Evolutionary conservation across 1,139 yeast genomes (phyloP), one percentile per base, ranked within the genome.

Genomic region (Scheffersomyces insectosa): DNA sequence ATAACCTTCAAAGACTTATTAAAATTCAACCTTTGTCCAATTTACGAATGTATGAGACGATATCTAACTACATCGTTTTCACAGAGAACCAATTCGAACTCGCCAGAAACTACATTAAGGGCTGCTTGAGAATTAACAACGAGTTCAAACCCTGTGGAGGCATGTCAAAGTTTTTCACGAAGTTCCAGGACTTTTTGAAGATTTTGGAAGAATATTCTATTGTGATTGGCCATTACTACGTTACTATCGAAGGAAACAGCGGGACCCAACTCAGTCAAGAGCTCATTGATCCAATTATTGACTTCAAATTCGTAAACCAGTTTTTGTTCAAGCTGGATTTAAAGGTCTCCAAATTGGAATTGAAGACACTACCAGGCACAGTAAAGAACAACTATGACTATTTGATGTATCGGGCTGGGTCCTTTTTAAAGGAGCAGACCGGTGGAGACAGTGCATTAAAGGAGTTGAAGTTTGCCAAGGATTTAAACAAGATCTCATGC

Each of bases 121-220:
- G 73, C 48, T 88, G 96, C 58, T 67, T 88, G 41, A 79, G 85
- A 50, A 77, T 77, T 38, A 88, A 88, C 59, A 85, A 87, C 54
- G 96, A 86, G 44, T 75, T 71, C 50, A 66, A 68, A 36, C 60
- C 57, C 4, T 86, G 95, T 61, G 80, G 82, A 28, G 62, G 57
- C 23, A 55, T 70, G 28, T 74, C 85, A 7, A 79, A 81, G 51
- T 66, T 76, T 37, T 66, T 59, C 42, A 60, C 70, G 28, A 64
- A 63, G 43, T 65, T 65, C 47, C 65, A 61, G 35, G 56, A 55
- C 11, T 55, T 75, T 31, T 56, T 74, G 10, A 57, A 56, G 32
- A 54, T 72, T 3, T 63, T 80, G 43, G 81, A 77, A 50, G 65
- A 67, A 30, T 76, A 79, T 48, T 69, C 79, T 28, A 64, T 69